These are phyloP conservation scores for Tuber brumale DNA, from an alignment of 495 filamentous ascomycete species.

Conservation along the genomic window DNA sequence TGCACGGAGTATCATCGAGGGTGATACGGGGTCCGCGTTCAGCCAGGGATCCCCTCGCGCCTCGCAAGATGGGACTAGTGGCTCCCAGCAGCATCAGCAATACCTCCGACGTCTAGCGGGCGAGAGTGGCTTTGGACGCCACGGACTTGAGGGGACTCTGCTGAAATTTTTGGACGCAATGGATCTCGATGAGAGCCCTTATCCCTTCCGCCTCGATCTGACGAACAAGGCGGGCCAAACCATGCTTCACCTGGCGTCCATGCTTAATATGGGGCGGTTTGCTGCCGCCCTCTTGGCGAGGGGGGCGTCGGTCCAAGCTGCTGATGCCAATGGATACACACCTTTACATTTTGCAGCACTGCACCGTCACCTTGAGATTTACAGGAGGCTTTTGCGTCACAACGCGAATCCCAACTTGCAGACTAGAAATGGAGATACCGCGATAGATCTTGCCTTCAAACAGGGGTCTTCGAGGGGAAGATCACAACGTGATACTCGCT, in stretches of 20 bases:
- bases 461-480: conserved; percentile 46
- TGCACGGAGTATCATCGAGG: conserved; percentile 51
- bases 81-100: conserved; percentile 35
- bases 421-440: conserved; percentile 63
- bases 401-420: conserved; percentile 66
- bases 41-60: conserved; percentile 23
- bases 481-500: conserved; percentile 42
- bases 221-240: conserved; percentile 63
- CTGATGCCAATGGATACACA: conserved; percentile 75
- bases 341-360: conserved; percentile 80
- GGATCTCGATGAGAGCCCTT: conserved; percentile 66
- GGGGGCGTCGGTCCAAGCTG: conserved; percentile 67
- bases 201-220: conserved; percentile 59
- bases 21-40: conserved; percentile 38
- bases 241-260: conserved; percentile 74
- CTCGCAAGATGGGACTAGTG: conserved; percentile 18
- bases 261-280: conserved; percentile 66
- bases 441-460: conserved; percentile 57
- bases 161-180: conserved; percentile 69
- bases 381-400: conserved; percentile 63
- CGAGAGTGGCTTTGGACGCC: conserved; percentile 32
- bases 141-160: conserved; percentile 62
- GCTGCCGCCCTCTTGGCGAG: conserved; percentile 73
- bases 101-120: conserved; percentile 41
- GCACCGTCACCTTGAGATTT: conserved; percentile 65